phyloP scores from a whole-genome alignment of 108 stramenopile species.

The Skeletonema menzelii region DNA sequence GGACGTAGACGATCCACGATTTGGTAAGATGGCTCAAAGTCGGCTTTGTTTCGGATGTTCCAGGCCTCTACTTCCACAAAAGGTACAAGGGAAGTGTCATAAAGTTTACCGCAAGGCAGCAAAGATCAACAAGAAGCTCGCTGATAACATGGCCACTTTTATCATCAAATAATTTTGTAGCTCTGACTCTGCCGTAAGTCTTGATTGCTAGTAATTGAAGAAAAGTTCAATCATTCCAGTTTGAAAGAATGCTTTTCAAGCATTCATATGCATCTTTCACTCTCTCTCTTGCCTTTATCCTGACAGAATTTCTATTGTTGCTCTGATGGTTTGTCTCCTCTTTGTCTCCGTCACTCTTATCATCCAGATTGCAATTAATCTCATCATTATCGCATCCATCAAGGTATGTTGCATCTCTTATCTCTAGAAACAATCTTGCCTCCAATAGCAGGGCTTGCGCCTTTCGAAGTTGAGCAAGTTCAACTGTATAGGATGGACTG shows the following conservation, averaged over 20 bases:
- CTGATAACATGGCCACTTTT: no score
- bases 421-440: constrained; percentile 27
- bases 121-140: no score
- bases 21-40: no score
- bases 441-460: constrained; percentile 31
- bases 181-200: no score
- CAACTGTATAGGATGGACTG: background rate
- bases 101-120: no score
- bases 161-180: no score
- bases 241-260: constrained; percentile 1
- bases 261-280: constrained; percentile 18
- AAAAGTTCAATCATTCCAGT: background rate
- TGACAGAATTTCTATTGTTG: background rate
- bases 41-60: no score
- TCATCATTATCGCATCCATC: background rate
- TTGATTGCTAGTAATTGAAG: no score
- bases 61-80: no score
- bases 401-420: constrained; percentile 1
- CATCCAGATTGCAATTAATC: background rate
- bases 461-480: constrained; percentile 19
- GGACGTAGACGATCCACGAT: no score
- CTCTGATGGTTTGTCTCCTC: background rate
- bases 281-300: constrained; percentile 18
- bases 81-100: no score
- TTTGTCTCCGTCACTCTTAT: background rate